Base-by-base conservation (phyloP, 257 asterid species). In the Salvia hispanica region DNA sequence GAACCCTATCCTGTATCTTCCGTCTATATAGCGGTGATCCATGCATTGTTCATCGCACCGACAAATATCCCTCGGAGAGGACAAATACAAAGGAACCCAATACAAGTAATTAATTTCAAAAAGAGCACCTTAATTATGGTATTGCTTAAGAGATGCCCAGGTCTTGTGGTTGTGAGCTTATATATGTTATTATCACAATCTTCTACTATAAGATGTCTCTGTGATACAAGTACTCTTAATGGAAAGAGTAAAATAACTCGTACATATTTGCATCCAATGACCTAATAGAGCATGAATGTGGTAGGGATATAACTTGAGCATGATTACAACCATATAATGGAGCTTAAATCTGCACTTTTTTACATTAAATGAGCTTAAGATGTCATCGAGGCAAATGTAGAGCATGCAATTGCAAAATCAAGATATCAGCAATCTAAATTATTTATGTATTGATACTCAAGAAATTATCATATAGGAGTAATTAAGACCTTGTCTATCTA, bases 311-410 rank as follows among this genome's bases (percentile, higher is more conserved):
- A 55, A 36, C 36, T 44, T 58, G 52, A 68, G 40, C 53, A 70
- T 66, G 12, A 53, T 63, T 37, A 43, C 21, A 58, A 53, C 25
- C 60, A 21, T 40, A 62, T 39, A 2, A 28, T 13, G 60, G 66
- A 13, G 31, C 9, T 47, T 47, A 14, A 14, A 36, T 25, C 31
- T 25, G 31, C 31, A 25, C 31, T 2, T 36, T 36, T 55, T 52
- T 8, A 50, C 13, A 59, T 39, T 47, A 40, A 52, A 9, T 52
- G 59, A 40, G 70, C 31, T 25, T 25, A 64, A 52, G 42, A 59
- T 73, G 70, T 51, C 48, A 43, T 40, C 9, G 10, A 40, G 60
- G 36, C 31, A 77, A 31, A 66, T 31, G 63, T 51, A 13, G 54
- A 64, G 62, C 60, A 62, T 28, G 55, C 62, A 31, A 42, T 50